Evolutionary conservation across 352 stramenopile genomes (phyloP).

Genomic region (Globisporangium emineosum): DNA sequence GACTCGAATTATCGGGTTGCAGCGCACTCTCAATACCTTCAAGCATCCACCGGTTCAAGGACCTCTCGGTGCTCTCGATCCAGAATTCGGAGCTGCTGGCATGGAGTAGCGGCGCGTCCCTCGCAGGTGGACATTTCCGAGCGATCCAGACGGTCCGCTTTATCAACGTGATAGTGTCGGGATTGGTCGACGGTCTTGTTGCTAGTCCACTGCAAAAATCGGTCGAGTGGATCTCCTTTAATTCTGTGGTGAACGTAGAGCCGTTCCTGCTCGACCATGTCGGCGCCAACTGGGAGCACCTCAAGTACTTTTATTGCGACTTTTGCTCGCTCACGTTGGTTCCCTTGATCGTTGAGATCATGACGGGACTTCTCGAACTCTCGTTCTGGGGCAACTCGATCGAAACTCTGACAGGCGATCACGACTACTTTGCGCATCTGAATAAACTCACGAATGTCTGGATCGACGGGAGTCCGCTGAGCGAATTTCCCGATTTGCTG

Average conservation of each 20-base stretch:
- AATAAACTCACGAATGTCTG: background rate
- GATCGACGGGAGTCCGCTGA: background rate
- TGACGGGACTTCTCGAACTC: constrained; percentile 5
- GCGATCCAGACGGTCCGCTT: constrained; percentile 8
- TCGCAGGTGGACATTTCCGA: background rate
- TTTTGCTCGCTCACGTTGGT: background rate
- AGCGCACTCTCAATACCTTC: background rate
- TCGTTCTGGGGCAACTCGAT: background rate
- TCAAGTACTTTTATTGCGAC: constrained; percentile 14
- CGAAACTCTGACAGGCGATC: background rate
- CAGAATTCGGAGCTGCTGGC: constrained; percentile 5
- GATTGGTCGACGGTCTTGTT: background rate
- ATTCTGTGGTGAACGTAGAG: background rate
- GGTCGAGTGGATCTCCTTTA: constrained; percentile 3
- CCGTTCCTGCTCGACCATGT: background rate
- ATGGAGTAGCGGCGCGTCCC: constrained; percentile 3
- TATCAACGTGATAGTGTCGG: background rate
- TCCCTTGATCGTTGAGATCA: background rate
- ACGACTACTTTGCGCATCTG: background rate
- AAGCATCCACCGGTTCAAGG: constrained; percentile 9
- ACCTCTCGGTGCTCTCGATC: constrained; percentile 5
- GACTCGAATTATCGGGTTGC: background rate
- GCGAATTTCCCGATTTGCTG: background rate
- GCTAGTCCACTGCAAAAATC: background rate
- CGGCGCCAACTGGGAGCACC: constrained; percentile 4